A percentile compares a stretch with the other conserved stretches of the same genome.
These are phyloP conservation scores for Phtheirospermum japonicum DNA, from an alignment of 257 asterid species.

Conservation along the genomic window DNA sequence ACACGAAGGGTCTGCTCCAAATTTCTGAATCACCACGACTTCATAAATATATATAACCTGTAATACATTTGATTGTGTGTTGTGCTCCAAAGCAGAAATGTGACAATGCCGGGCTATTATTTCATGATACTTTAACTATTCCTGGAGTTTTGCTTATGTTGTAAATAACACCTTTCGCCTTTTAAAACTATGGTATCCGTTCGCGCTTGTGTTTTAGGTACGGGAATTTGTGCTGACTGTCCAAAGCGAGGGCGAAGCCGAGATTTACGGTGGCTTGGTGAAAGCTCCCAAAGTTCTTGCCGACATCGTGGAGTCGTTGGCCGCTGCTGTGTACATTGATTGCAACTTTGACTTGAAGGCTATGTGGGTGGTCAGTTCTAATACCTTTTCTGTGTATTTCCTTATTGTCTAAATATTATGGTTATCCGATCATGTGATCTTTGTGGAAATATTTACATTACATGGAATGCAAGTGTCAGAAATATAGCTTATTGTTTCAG, in stretches of 20 bases:
- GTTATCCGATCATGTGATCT: neutral
- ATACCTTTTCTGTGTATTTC: neutral
- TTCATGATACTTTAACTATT: too few species aligned
- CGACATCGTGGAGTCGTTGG: conserved; percentile 74
- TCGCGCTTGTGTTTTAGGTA: conserved; percentile 42
- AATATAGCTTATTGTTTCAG: neutral
- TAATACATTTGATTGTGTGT: too few species aligned
- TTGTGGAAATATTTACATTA: too few species aligned
- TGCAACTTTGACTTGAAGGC: conserved; percentile 34
- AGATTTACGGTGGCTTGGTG: conserved; percentile 64
- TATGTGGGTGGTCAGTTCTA: conserved; percentile 45
- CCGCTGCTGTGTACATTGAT: conserved; percentile 63
- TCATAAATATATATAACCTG: too few species aligned
- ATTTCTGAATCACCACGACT: too few species aligned
- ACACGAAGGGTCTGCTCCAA: too few species aligned
- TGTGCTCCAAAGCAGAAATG: too few species aligned
- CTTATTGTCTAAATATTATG: conserved; percentile 5
- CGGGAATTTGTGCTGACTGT: conserved; percentile 55
- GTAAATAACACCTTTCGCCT: too few species aligned
- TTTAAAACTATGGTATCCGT: too few species aligned
- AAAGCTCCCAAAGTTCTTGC: conserved; percentile 90
- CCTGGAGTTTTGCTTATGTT: too few species aligned
- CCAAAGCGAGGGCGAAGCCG: conserved; percentile 43
- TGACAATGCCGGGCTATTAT: too few species aligned
- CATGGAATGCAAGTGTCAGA: neutral